Evolutionary conservation across 2,329 filamentous ascomycete species (phyloP).

Genomic region (Stromatinia cepivora): DNA sequence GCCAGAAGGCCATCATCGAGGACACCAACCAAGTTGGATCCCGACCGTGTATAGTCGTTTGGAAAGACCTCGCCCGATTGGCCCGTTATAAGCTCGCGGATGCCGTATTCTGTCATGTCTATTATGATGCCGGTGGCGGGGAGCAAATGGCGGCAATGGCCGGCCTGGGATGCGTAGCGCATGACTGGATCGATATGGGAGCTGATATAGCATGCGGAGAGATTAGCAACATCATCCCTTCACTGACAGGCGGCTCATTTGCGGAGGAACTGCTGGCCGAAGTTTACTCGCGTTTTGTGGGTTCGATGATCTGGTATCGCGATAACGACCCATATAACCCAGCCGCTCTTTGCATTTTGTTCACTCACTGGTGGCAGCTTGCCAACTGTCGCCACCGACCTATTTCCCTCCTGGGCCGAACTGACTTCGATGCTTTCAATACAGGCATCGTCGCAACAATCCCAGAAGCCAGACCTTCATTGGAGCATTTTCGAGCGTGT

Average conservation of each 20-base stretch:
- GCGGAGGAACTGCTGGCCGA: conserved; percentile 4
- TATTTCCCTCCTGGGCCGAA: neutral
- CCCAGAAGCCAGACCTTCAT: neutral
- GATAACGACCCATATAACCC: conserved; percentile 4
- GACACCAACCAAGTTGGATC: neutral
- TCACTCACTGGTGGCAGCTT: conserved; percentile 10
- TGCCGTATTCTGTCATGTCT: conserved; percentile 8
- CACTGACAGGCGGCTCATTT: conserved; percentile 1
- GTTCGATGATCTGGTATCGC: conserved; percentile 16
- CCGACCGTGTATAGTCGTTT: conserved; percentile 1
- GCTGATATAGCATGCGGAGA: conserved; percentile 11
- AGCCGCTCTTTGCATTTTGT: neutral
- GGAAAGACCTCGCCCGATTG: neutral
- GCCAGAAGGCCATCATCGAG: neutral
- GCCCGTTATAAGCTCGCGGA: conserved; percentile 14
- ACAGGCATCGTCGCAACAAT: neutral
- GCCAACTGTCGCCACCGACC: conserved; percentile 16
- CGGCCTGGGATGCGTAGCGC: neutral
- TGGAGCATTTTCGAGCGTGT: conserved; percentile 12
- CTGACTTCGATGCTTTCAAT: conserved; percentile 3
- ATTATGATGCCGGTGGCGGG: neutral
- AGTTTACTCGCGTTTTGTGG: neutral
- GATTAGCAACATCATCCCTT: conserved; percentile 7
- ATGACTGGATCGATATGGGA: conserved; percentile 11
- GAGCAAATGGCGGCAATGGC: conserved; percentile 13